Conservation (phyloP, 768 basidiomycete species). For the Auricularia cornea region DNA sequence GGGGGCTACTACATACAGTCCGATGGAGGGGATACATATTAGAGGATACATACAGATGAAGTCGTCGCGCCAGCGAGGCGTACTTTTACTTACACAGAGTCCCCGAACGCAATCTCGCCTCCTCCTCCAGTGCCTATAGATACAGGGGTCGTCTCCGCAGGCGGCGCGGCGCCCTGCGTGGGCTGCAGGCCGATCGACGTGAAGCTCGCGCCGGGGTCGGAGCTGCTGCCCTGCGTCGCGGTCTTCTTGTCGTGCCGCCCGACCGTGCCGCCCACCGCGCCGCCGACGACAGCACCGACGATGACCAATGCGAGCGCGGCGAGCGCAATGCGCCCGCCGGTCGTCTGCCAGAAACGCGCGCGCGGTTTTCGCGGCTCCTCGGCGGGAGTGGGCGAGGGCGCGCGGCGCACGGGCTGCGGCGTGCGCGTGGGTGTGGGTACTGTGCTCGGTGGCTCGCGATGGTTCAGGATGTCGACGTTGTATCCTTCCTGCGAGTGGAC, state of each 20-base stretch:
- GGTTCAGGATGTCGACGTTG: conserved; percentile 35
- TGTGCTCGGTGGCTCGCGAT: conserved; percentile 12
- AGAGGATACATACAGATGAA: no score
- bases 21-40: no score
- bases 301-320: conserved; percentile 32
- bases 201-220: no score
- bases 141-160: no score
- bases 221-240: neutral
- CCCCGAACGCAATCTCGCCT: no score
- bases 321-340: conserved; percentile 34
- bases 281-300: conserved; percentile 47
- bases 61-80: no score
- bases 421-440: conserved; percentile 12
- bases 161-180: no score
- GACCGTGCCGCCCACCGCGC: conserved; percentile 46
- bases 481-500: conserved; percentile 40
- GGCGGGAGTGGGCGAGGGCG: conserved; percentile 16
- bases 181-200: no score
- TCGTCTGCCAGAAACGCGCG: conserved; percentile 42
- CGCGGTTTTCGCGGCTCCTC: neutral
- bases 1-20: no score
- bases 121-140: no score
- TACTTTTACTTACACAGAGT: no score
- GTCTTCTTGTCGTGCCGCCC: conserved; percentile 22
- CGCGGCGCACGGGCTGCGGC: conserved; percentile 6